Evolutionary conservation across 805 yeast species (phyloP).

Genomic region (Scheffersomyces ergatensis): DNA sequence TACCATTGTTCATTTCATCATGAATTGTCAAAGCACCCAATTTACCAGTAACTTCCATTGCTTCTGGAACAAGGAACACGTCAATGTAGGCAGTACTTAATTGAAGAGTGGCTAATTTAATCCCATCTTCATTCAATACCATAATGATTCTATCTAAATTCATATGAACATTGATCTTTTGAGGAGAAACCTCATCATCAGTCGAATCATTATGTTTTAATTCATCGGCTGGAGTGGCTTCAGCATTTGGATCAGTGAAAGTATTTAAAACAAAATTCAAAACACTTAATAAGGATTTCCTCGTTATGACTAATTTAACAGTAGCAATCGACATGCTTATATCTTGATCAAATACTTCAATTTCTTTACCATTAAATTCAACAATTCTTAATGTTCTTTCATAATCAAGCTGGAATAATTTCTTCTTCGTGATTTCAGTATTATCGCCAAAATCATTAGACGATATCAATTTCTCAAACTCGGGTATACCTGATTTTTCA

Average conservation of each 20-base stretch:
- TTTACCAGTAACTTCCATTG: constrained; percentile 66
- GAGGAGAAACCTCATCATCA: constrained; percentile 61
- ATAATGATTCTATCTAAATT: constrained; percentile 70
- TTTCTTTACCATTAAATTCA: constrained; percentile 47
- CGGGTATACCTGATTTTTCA: constrained; percentile 58
- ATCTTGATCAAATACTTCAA: constrained; percentile 76
- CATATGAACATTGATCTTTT: constrained; percentile 67
- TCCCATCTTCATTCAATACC: constrained; percentile 78
- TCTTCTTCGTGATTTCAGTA: constrained; percentile 20
- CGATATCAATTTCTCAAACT: constrained; percentile 67
- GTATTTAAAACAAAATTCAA: constrained; percentile 82
- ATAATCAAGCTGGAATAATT: constrained; percentile 59
- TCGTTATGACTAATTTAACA: constrained; percentile 67
- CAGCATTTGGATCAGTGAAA: constrained; percentile 78
- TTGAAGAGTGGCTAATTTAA: constrained; percentile 74
- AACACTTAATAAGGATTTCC: constrained; percentile 75
- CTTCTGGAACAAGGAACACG: constrained; percentile 70
- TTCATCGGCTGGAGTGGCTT: constrained; percentile 64
- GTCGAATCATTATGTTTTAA: constrained; percentile 65
- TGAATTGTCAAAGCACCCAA: constrained; percentile 76
- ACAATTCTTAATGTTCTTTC: constrained; percentile 59
- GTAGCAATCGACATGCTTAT: constrained; percentile 74
- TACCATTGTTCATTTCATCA: constrained; percentile 71
- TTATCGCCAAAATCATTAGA: constrained; percentile 49
- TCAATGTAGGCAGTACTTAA: constrained; percentile 70